Percentiles rank a stretch among this genome's conserved stretches.
Evolutionary conservation across 2,329 filamentous ascomycete genomes (phyloP).

Genomic region (Aspergillus quadricinctus): DNA sequence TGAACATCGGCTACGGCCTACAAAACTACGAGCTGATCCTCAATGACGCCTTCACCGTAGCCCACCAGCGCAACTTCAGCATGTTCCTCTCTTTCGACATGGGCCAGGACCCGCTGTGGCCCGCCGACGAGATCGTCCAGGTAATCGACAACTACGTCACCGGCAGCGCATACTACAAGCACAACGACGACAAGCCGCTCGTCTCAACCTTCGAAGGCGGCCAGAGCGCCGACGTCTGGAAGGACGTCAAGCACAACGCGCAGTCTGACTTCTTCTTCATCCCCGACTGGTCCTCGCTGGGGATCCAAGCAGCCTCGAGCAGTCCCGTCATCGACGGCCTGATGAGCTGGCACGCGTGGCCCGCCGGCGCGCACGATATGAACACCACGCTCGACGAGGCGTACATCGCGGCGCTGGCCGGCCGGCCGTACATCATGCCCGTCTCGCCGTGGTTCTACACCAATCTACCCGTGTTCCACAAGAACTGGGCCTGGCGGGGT

Average conservation of each 20-base stretch:
- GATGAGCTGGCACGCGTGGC: conserved; percentile 45
- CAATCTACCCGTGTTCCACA: conserved; percentile 52
- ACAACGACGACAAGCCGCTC: conserved; percentile 27
- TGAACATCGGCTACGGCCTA: conserved; percentile 34
- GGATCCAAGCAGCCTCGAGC: conserved; percentile 19
- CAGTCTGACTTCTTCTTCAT: conserved; percentile 41
- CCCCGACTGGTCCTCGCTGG: conserved; percentile 43
- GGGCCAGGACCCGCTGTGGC: conserved; percentile 20
- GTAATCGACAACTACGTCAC: conserved; percentile 22
- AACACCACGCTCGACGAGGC: conserved; percentile 34
- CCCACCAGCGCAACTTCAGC: conserved; percentile 24
- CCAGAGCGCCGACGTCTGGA: conserved; percentile 41
- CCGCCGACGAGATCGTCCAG: neutral
- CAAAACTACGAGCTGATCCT: conserved; percentile 16
- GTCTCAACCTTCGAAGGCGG: conserved; percentile 46
- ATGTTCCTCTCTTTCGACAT: conserved; percentile 37
- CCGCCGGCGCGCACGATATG: conserved; percentile 33
- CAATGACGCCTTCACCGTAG: conserved; percentile 23
- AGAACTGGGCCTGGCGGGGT: conserved; percentile 61
- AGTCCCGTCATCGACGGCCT: conserved; percentile 33
- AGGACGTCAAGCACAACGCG: conserved; percentile 34
- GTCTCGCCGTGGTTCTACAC: conserved; percentile 57
- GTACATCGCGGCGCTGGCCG: conserved; percentile 34
- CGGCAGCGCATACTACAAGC: conserved; percentile 23
- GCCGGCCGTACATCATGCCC: conserved; percentile 50